These are phyloP conservation scores for Lantana camara DNA, from an alignment of 257 asterid species.

Conservation along the genomic window DNA sequence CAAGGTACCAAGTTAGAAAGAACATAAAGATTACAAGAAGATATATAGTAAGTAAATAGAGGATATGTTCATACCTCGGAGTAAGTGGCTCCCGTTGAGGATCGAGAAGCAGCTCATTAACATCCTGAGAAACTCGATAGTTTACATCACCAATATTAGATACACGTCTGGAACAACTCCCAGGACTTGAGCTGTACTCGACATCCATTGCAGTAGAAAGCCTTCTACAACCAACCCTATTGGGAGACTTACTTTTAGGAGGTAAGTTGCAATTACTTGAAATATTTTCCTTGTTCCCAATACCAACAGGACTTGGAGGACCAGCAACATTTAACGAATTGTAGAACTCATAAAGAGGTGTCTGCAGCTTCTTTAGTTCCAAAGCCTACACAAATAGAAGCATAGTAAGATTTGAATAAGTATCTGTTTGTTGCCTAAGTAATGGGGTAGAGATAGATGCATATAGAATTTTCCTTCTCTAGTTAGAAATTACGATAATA, in stretches of 20 bases:
- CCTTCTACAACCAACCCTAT: slow-evolving; percentile 60
- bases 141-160: slow-evolving; percentile 60
- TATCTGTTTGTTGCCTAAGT: background rate
- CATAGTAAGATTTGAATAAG: slow-evolving; percentile 17
- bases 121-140: slow-evolving; percentile 54
- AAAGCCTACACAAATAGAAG: slow-evolving; percentile 59
- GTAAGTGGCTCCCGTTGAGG: slow-evolving; percentile 64
- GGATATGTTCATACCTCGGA: slow-evolving; percentile 58
- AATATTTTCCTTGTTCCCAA: slow-evolving; percentile 80
- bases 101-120: slow-evolving; percentile 52
- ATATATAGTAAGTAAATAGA: slow-evolving; percentile 4
- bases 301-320: slow-evolving; percentile 55
- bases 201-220: slow-evolving; percentile 73
- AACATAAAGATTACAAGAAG: slow-evolving; percentile 9
- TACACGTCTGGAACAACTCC: slow-evolving; percentile 61
- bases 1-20: slow-evolving; percentile 22
- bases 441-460: background rate
- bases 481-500: no score
- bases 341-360: slow-evolving; percentile 88
- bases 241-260: slow-evolving; percentile 94
- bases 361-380: slow-evolving; percentile 89
- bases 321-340: slow-evolving; percentile 72
- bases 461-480: background rate
- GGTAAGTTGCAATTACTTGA: slow-evolving; percentile 75
- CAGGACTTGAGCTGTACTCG: slow-evolving; percentile 66